Conservation (phyloP, 225 moss, liverwort and hornwort genomes). For the Pleurozium schreberi region DNA sequence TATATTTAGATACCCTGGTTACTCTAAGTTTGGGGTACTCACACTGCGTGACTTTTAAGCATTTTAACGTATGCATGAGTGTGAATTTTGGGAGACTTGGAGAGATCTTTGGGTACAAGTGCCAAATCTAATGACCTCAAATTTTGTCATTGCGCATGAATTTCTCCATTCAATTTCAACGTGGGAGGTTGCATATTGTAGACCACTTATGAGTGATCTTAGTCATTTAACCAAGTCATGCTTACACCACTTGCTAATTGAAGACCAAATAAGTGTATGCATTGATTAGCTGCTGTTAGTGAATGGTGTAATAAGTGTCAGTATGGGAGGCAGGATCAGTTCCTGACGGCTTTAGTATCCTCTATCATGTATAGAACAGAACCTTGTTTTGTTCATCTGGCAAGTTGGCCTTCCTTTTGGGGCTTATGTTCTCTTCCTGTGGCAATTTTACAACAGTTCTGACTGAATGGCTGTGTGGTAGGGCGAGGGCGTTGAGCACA, state of each 20-base stretch:
- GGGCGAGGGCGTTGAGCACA: slow-evolving; percentile 88
- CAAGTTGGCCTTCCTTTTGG: neutral
- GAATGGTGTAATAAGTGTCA: neutral
- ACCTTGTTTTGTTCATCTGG: neutral
- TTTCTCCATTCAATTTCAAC: neutral
- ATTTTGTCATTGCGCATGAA: neutral
- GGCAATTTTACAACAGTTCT: neutral
- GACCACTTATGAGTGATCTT: neutral
- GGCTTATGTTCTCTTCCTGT: neutral
- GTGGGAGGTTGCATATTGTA: neutral
- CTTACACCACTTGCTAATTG: neutral
- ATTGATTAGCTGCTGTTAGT: neutral
- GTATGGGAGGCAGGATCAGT: neutral
- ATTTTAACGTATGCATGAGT: neutral
- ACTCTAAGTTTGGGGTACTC: neutral
- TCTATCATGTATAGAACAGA: neutral
- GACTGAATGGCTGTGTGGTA: slow-evolving; percentile 9
- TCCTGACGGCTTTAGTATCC: neutral
- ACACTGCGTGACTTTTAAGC: neutral
- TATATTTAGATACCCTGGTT: neutral
- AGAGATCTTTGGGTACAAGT: neutral
- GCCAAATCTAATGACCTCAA: neutral
- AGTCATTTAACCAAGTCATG: neutral
- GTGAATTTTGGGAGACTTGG: neutral
- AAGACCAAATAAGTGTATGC: neutral